A percentile compares a stretch with the other conserved stretches of the same genome.
Evolutionary conservation across 495 filamentous ascomycete genomes (phyloP).

Genomic region (Daldinia caldariorum): DNA sequence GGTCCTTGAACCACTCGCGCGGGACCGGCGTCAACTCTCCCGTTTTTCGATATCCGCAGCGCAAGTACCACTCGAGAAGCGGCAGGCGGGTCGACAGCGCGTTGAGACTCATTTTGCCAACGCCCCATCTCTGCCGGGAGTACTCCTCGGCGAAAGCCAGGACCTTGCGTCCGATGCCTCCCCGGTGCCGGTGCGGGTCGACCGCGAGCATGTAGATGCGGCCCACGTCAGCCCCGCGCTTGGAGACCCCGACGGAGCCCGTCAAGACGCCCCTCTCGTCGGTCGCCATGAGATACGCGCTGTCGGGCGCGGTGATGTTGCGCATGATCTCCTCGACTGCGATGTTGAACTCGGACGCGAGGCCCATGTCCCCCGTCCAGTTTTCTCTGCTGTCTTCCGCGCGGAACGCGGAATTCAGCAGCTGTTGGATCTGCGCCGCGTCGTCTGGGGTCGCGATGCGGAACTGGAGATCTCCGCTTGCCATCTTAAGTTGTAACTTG

Average conservation of each 20-base stretch:
- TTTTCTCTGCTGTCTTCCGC: not conserved
- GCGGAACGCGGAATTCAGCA: not conserved
- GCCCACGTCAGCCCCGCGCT: not conserved
- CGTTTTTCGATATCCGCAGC: not conserved
- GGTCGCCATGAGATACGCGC: not conserved
- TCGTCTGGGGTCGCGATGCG: not conserved
- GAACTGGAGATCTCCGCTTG: not conserved
- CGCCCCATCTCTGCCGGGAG: not conserved
- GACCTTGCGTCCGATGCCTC: not conserved
- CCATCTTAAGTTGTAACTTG: not conserved
- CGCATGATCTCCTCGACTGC: not conserved
- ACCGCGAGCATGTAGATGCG: not conserved
- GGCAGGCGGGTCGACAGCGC: not conserved
- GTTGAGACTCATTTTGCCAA: not conserved
- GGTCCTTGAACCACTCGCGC: not conserved
- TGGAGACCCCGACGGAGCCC: not conserved
- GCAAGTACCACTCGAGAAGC: not conserved
- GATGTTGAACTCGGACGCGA: not conserved
- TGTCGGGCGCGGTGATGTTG: not conserved
- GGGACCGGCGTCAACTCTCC: not conserved
- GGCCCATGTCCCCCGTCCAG: not conserved
- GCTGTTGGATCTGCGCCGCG: not conserved
- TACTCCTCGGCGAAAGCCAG: not conserved
- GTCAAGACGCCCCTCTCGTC: not conserved
- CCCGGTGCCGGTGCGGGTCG: not conserved